Conservation (phyloP, 345 rosid genomes). For the Capsella bursapastoris region DNA sequence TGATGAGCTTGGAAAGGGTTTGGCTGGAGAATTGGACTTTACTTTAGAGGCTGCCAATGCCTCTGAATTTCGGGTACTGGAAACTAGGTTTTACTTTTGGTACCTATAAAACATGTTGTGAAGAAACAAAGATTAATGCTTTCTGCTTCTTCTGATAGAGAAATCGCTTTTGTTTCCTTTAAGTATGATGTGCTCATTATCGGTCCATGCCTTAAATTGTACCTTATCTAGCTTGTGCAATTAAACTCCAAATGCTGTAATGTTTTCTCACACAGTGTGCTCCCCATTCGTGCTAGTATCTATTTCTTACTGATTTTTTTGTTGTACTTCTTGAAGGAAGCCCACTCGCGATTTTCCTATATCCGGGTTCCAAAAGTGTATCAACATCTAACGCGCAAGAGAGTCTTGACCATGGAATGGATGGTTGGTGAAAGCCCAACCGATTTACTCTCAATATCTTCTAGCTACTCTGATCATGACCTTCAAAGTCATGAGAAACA, state of each 20-base stretch:
- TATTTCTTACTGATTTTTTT: background rate
- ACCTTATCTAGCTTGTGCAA: constrained; percentile 23
- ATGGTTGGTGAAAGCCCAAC: constrained; percentile 88
- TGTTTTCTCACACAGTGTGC: background rate
- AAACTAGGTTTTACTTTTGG: constrained; percentile 5
- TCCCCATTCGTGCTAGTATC: background rate
- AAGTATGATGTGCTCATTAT: constrained; percentile 11
- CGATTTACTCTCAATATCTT: constrained; percentile 59
- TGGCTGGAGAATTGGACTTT: constrained; percentile 93
- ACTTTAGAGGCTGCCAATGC: constrained; percentile 90
- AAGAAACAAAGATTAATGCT: constrained; percentile 23
- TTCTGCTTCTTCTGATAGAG: constrained; percentile 12
- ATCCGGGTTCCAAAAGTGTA: constrained; percentile 76
- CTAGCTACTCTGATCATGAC: constrained; percentile 48
- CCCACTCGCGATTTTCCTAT: constrained; percentile 66
- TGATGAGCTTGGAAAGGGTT: constrained; percentile 96
- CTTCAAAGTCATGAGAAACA: constrained; percentile 56
- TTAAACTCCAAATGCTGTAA: background rate
- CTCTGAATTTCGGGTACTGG: constrained; percentile 71
- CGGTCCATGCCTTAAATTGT: background rate
- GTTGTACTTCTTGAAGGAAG: constrained; percentile 61
- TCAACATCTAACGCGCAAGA: constrained; percentile 66
- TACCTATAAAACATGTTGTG: background rate
- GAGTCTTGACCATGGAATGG: constrained; percentile 98
- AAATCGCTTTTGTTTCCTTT: background rate